These are phyloP conservation scores for Capronia americana DNA, from an alignment of 2,329 filamentous ascomycete species.

Conservation along the genomic window DNA sequence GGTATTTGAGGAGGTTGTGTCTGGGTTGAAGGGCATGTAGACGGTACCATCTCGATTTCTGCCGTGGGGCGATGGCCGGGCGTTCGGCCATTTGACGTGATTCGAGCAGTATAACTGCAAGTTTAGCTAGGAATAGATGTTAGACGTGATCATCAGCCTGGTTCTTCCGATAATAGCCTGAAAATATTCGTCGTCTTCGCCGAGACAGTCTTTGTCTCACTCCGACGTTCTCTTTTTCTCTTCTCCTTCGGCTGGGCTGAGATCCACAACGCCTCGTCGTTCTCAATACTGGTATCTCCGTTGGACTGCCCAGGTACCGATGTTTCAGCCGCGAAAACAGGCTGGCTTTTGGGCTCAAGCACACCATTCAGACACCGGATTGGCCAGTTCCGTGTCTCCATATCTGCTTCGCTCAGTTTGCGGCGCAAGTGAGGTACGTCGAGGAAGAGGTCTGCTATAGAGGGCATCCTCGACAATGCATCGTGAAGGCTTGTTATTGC, in stretches of 20 bases:
- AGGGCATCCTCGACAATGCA: conserved; percentile 25
- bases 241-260: conserved; percentile 19
- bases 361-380: background rate
- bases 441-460: conserved; percentile 33
- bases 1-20: background rate
- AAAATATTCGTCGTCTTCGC: conserved; percentile 21
- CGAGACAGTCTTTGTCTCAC: background rate
- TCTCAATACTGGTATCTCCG: background rate
- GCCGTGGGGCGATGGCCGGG: too few species aligned
- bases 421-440: conserved; percentile 26
- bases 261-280: conserved; percentile 11
- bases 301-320: background rate
- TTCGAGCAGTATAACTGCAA: background rate
- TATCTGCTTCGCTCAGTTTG: conserved; percentile 3
- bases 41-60: background rate
- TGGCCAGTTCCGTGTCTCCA: conserved; percentile 11
- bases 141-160: background rate
- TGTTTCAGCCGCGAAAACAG: background rate
- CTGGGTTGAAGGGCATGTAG: background rate
- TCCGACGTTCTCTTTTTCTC: conserved; percentile 13
- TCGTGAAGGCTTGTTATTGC: background rate
- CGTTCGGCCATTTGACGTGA: background rate
- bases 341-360: background rate
- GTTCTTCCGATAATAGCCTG: conserved; percentile 19
- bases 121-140: background rate